These are phyloP conservation scores for Penicillium sp. DNA, from an alignment of 2,329 filamentous ascomycete genomes.

Conservation along the genomic window DNA sequence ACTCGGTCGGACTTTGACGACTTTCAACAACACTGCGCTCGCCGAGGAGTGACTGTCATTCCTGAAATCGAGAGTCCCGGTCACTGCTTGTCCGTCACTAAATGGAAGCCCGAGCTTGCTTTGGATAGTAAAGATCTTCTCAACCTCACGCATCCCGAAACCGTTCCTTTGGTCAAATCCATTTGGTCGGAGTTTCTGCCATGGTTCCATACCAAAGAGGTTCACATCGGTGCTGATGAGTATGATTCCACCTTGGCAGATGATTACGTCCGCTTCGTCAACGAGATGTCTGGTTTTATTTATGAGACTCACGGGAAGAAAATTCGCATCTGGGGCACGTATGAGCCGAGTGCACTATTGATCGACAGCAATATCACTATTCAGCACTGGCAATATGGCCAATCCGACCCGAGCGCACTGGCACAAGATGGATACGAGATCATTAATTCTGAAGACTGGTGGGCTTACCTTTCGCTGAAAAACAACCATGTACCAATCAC, in stretches of 20 bases:
- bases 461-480: slow-evolving; percentile 58
- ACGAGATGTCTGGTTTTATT: slow-evolving; percentile 53
- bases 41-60: slow-evolving; percentile 58
- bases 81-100: slow-evolving; percentile 57
- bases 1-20: slow-evolving; percentile 53
- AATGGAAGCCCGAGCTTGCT: slow-evolving; percentile 61
- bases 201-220: slow-evolving; percentile 58
- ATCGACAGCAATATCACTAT: slow-evolving; percentile 50
- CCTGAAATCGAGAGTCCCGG: slow-evolving; percentile 63
- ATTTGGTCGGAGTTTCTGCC: slow-evolving; percentile 59
- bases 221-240: slow-evolving; percentile 60
- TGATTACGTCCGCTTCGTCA: slow-evolving; percentile 57
- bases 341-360: slow-evolving; percentile 46
- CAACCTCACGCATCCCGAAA: slow-evolving; percentile 57
- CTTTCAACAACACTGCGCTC: slow-evolving; percentile 55
- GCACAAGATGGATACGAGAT: slow-evolving; percentile 50
- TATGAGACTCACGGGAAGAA: slow-evolving; percentile 42
- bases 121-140: slow-evolving; percentile 53
- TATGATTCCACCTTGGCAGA: slow-evolving; percentile 48
- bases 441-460: slow-evolving; percentile 57
- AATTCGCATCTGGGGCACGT: slow-evolving; percentile 60
- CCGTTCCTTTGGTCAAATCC: slow-evolving; percentile 54
- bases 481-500: slow-evolving; percentile 56
- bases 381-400: slow-evolving; percentile 59
- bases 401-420: slow-evolving; percentile 53